Evolutionary conservation across 441 rosid genomes (phyloP).

Genomic region (Flueggea neowawraea): DNA sequence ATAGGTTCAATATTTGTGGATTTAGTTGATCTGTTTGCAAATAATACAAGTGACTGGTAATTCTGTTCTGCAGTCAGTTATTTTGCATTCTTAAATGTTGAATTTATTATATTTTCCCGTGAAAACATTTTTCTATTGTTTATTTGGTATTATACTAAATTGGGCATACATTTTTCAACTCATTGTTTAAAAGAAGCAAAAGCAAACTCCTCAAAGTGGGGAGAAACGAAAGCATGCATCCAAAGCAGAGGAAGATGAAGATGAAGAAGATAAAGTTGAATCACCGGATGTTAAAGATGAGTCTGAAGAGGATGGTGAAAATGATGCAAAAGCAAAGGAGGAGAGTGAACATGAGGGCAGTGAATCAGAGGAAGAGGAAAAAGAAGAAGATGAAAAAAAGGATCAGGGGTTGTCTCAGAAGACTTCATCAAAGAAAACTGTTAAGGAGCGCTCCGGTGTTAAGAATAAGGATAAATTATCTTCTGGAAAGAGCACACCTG

Average conservation of each 20-base stretch:
- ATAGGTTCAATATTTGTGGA: no score
- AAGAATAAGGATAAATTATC: conserved; percentile 41
- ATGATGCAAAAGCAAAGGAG: conserved; percentile 31
- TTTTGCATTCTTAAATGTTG: no score
- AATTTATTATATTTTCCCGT: neutral
- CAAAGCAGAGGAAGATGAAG: conserved; percentile 40
- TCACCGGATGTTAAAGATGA: conserved; percentile 43
- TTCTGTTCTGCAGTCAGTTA: no score
- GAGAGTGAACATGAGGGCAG: conserved; percentile 49
- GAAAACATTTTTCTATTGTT: neutral
- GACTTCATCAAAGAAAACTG: conserved; percentile 41
- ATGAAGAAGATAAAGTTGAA: conserved; percentile 45
- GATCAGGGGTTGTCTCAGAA: conserved; percentile 33
- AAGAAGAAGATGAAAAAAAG: conserved; percentile 40
- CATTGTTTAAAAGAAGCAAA: conserved; percentile 46
- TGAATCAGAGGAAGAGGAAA: conserved; percentile 57
- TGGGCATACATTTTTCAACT: conserved; percentile 12
- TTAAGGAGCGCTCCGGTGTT: conserved; percentile 40
- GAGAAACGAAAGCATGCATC: conserved; percentile 52
- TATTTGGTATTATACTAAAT: neutral
- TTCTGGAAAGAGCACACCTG: conserved; percentile 36
- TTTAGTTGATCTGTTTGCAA: no score
- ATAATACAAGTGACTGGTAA: no score
- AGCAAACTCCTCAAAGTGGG: conserved; percentile 37
- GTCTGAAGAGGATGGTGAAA: conserved; percentile 45